Evolutionary conservation across 164 flowering plant genomes (phyloP), one percentile per base, ranked within the genome.

Genomic region (Platanus orientalis): DNA sequence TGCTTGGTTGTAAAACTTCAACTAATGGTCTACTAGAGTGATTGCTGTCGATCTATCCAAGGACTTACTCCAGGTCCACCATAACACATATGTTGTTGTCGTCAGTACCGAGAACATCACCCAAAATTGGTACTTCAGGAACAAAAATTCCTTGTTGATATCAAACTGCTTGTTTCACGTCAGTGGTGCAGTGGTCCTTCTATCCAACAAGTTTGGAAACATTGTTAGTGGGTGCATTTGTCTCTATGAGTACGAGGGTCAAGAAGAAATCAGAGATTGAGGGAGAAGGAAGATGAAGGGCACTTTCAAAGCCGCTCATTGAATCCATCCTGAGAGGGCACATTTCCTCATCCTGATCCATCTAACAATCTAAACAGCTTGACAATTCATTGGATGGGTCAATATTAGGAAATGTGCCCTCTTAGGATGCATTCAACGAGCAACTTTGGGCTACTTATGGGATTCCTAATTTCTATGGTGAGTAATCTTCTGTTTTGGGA

Each of bases 351-450:
- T n/a, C n/a, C n/a, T n/a, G n/a, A n/a, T n/a, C n/a, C n/a, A n/a
- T n/a, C n/a, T n/a, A n/a, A n/a, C n/a, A n/a, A n/a, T n/a, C n/a
- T n/a, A n/a, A n/a, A n/a, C n/a, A n/a, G n/a, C n/a, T n/a, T n/a
- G n/a, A n/a, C n/a, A n/a, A n/a, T n/a, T n/a, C n/a, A n/a, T n/a
- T n/a, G n/a, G n/a, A n/a, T n/a, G n/a, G n/a, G n/a, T n/a, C n/a
- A n/a, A n/a, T n/a, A n/a, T n/a, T n/a, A 79, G 77, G 73, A 60
- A 55, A 87, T 87, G 25, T 87, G 92, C 32, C 92, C 92, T 7
- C 86, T 87, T 23, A 67, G 60, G 86, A 70, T 11, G 45, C 57
- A 1, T 75, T 81, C 65, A 82, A 86, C 47, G 80, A 83, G 70
- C 61, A 76, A 69, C 72, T 87, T 0, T 84, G 92, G 92, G 73